Evolutionary conservation across 164 flowering plant species (phyloP).

Genomic region (Echeveria elegans): DNA sequence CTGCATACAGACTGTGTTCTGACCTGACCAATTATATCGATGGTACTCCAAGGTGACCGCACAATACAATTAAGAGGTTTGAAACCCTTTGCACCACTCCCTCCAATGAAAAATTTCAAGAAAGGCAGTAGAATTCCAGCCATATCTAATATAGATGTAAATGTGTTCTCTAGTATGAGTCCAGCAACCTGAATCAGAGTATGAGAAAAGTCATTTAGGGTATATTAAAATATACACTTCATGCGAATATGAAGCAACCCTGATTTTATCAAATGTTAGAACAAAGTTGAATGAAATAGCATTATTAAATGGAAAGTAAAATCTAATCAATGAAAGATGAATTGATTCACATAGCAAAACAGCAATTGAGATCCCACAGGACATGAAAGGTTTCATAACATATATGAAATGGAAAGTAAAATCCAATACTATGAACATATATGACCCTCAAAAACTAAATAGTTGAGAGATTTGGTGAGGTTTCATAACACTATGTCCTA

Average conservation of each 20-base stretch:
- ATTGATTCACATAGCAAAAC: background rate
- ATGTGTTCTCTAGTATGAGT: constrained; percentile 86
- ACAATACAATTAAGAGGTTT: constrained; percentile 72
- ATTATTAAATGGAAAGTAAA: background rate
- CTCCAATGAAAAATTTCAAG: constrained; percentile 89
- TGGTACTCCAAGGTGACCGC: constrained; percentile 94
- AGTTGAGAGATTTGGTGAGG: background rate
- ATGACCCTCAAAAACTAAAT: background rate
- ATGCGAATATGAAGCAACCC: background rate
- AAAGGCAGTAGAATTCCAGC: constrained; percentile 91
- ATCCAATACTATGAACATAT: too few species aligned
- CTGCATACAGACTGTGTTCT: constrained; percentile 10
- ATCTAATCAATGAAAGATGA: background rate
- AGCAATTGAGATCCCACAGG: background rate
- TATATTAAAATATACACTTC: background rate
- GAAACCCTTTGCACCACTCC: constrained; percentile 65
- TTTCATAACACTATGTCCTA: background rate
- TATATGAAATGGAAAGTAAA: too few species aligned
- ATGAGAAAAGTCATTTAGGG: background rate
- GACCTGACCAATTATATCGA: constrained; percentile 82
- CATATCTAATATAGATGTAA: constrained; percentile 97
- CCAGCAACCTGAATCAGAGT: constrained; percentile 56
- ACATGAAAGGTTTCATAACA: background rate
- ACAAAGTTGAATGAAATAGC: background rate
- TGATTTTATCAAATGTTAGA: too few species aligned